Evolutionary conservation across 768 basidiomycete genomes (phyloP), one percentile per base, ranked within the genome.

Genomic region (Tylopilus balloui): DNA sequence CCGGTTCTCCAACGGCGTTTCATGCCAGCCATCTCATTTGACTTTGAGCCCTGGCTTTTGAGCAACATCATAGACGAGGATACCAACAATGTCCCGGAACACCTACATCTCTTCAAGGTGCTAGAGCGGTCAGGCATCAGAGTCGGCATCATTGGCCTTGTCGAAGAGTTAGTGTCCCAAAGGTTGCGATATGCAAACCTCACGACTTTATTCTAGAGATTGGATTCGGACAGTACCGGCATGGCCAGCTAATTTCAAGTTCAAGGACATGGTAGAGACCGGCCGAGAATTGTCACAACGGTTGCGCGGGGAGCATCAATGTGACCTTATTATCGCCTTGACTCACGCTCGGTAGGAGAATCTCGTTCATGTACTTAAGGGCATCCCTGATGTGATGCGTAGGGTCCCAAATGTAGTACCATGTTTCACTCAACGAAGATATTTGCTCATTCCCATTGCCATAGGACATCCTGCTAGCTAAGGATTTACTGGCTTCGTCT

Each of bases 141-240:
- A 38, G 74, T 94, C 39, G 92, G 92, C 4, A 63, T 94, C 24
- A 85, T 96, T 39, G 92, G 92, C 3, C 76, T 96, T 0, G 87
- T 93, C 1, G 92, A 96, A 66, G 74, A 87, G 92, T 92, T 53
- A 29, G 72, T 59, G 9, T 21, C 32, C 12, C 32, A 31, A 13
- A 21, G 21, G 3, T 19, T 36, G 15, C 4, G 27, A 17, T 32
- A n/a, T 20, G 11, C 17, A 14, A 35, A 13, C 23, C 14, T 42
- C 19, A 19, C 38, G 25, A 39, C 20, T 42, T 21, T 36, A 25
- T 25, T 56, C 17, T 28, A 93, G 91, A 63, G 88, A 88, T 59
- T 95, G 92, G 92, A 92, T 95, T 44, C 75, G 74, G 21, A 94
- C 92, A 1, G 81, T 96, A 9, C 72, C 90, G 0, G 82, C 90